phyloP scores from a whole-genome alignment of 2,329 filamentous ascomycete genomes.

The Pseudogymnoascus sp. region DNA sequence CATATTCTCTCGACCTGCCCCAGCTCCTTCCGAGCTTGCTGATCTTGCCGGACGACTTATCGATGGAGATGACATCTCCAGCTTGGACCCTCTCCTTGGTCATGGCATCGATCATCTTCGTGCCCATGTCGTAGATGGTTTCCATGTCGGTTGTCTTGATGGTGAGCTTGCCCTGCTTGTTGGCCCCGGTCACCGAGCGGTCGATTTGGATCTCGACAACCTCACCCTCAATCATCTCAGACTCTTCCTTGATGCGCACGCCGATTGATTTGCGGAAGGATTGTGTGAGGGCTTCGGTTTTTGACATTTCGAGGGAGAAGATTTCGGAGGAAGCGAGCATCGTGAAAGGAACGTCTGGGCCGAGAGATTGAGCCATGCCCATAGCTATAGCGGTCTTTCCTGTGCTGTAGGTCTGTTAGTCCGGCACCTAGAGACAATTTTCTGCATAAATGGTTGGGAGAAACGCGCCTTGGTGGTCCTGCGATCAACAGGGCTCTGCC shows the following conservation, averaged over 20 bases:
- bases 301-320: constrained; percentile 98
- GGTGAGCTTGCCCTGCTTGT: constrained; percentile 97
- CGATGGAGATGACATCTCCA: constrained; percentile 95
- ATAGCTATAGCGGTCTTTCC: constrained; percentile 98
- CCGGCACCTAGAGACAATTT: neutral
- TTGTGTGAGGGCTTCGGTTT: constrained; percentile 95
- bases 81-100: constrained; percentile 99
- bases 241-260: constrained; percentile 97
- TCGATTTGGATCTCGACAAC: constrained; percentile 99
- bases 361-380: constrained; percentile 96
- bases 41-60: constrained; percentile 97
- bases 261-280: constrained; percentile 99
- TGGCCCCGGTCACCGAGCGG: constrained; percentile 87
- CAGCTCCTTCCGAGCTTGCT: constrained; percentile 94
- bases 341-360: constrained; percentile 90
- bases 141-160: constrained; percentile 99
- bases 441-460: constrained; percentile 9
- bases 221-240: constrained; percentile 97
- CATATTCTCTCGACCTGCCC: constrained; percentile 91
- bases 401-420: constrained; percentile 48
- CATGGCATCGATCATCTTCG: constrained; percentile 99
- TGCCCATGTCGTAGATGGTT: constrained; percentile 98
- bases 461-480: constrained; percentile 67
- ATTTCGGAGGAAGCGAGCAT: constrained; percentile 94
- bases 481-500: constrained; percentile 91